Base-by-base conservation (phyloP, 1,284 basidiomycete genomes). In the Fomitiporia mediterranea region DNA sequence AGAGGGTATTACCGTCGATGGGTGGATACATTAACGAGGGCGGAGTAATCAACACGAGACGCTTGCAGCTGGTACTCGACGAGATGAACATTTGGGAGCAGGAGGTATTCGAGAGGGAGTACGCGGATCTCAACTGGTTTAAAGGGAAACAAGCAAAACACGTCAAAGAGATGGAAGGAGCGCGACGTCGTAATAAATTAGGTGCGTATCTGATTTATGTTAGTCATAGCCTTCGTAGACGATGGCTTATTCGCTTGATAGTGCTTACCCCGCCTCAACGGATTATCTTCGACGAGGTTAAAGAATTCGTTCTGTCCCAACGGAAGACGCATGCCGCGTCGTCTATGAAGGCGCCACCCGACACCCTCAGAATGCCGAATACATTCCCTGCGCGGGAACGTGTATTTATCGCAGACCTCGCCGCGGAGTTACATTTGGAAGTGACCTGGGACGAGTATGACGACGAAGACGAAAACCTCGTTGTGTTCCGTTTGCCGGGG, bases 21-120 rank as follows among this genome's bases (percentile, higher is more conserved):
- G 95, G 90, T 56, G 97, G 96, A 0, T 99, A 98, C 69, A 74
- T 99, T 56, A 98, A 99, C 66, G 93, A 98, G 69, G 80, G 78
- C 58, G 97, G 97, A 19, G 79, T 75, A 2, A 93, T 99, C 66
- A 85, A 89, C 61, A 83, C 86, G 59, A 78, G 80, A 60, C 78
- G 96, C 23, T 74, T 99, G 50, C 94, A 98, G 70, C 74, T 93
- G 15, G 81, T 99, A 43, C 74, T 99, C 34, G 81, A 96, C 66
- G 89, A 96, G 73, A 89, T 99, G 77, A 81, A 82, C 8, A 72
- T 81, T 7, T 93, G 92, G 78, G 97, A 99, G 71, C 77, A 81
- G 60, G 92, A 95, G 60, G 79, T 91, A 5, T 98, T 97, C 61
- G 87, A 96, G 76, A 87, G 86, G 70, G 93, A 97, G 67, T 91